Evolutionary conservation across 2,329 filamentous ascomycete genomes (phyloP).

Genomic region (Aspergillus pseudonomiae): DNA sequence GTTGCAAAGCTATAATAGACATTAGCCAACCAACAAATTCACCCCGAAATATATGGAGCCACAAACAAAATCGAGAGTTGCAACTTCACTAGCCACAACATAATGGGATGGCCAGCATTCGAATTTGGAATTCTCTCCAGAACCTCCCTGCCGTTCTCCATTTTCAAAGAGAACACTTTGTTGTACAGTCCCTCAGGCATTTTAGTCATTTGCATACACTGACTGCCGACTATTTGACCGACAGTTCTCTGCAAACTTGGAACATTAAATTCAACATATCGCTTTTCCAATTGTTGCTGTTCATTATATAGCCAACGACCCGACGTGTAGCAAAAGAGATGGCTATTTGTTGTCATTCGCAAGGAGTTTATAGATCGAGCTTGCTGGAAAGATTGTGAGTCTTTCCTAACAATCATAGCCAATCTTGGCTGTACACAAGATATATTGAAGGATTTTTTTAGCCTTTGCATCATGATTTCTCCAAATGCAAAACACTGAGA

Average conservation of each 20-base stretch:
- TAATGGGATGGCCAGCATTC: slow-evolving; percentile 18
- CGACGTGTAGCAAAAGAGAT: slow-evolving; percentile 30
- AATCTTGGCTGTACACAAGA: no score
- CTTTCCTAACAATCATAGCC: no score
- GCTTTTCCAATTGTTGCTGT: slow-evolving; percentile 28
- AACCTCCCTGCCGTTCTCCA: slow-evolving; percentile 17
- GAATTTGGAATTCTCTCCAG: slow-evolving; percentile 25
- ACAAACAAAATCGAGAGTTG: slow-evolving; percentile 27
- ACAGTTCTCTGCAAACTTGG: slow-evolving; percentile 33
- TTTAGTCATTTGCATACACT: slow-evolving; percentile 35
- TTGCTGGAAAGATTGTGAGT: no score
- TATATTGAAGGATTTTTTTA: no score
- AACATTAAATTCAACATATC: slow-evolving; percentile 39
- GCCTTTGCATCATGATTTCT: no score
- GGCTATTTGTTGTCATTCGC: neutral
- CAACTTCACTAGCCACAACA: slow-evolving; percentile 27
- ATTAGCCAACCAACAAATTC: neutral
- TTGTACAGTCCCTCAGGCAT: slow-evolving; percentile 27
- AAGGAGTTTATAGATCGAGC: no score
- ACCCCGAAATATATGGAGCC: neutral
- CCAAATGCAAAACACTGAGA: no score
- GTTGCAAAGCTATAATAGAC: slow-evolving; percentile 16
- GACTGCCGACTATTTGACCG: slow-evolving; percentile 25
- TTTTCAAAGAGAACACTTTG: slow-evolving; percentile 32
- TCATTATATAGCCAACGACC: slow-evolving; percentile 42